These are phyloP conservation scores for Ramichloridium luteum DNA, from an alignment of 2,329 filamentous ascomycete species.

Conservation along the genomic window DNA sequence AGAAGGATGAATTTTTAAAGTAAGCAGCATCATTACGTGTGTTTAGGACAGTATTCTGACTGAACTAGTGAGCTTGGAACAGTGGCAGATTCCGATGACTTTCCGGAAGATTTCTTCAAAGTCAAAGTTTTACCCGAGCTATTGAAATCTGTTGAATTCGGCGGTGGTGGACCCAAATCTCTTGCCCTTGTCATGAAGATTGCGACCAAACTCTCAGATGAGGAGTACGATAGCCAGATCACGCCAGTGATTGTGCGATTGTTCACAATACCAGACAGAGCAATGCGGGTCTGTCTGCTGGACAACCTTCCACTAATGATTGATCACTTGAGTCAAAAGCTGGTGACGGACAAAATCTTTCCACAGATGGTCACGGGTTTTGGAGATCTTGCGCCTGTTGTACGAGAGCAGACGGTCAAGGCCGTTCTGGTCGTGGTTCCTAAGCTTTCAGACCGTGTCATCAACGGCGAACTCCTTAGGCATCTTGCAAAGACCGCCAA, in stretches of 20 bases:
- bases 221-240: conserved; percentile 77
- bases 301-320: conserved; percentile 87
- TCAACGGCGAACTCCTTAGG: conserved; percentile 85
- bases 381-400: conserved; percentile 77
- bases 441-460: conserved; percentile 82
- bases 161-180: conserved; percentile 85
- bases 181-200: conserved; percentile 85
- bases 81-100: conserved; percentile 64
- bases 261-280: conserved; percentile 83
- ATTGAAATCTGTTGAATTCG: conserved; percentile 98
- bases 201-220: conserved; percentile 68
- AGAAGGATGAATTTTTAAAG: conserved; percentile 76
- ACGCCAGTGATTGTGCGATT: conserved; percentile 77
- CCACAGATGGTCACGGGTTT: conserved; percentile 95
- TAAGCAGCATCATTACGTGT: conserved; percentile 21
- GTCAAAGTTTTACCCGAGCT: conserved; percentile 91
- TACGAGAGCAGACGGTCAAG: conserved; percentile 92
- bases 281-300: conserved; percentile 77
- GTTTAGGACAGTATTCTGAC: not conserved
- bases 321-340: conserved; percentile 72
- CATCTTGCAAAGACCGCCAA: conserved; percentile 93
- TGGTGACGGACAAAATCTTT: conserved; percentile 94
- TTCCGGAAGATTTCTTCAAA: conserved; percentile 96
- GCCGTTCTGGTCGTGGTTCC: conserved; percentile 75
- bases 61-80: conserved; percentile 58